Conservation (phyloP, 2,329 filamentous ascomycete species). For the Zasmidium citrigriseum region DNA sequence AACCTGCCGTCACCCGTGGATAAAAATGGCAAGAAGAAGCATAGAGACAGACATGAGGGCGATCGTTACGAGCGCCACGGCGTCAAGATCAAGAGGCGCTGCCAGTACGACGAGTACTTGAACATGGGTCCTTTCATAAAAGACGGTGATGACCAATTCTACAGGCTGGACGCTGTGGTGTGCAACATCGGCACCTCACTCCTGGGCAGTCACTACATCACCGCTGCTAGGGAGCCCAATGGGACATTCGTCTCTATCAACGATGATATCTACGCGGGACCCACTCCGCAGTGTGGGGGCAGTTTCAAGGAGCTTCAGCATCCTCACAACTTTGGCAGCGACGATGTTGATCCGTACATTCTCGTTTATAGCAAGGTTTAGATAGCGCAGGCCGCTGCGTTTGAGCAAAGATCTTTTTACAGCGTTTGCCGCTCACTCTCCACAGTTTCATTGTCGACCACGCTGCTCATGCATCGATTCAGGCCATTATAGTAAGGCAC, state of each 20-base stretch:
- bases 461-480: too few relatives aligned
- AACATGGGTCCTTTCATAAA: slow-evolving; percentile 1
- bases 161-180: slow-evolving; percentile 15
- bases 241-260: slow-evolving; percentile 4
- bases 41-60: too few relatives aligned
- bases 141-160: slow-evolving; percentile 6
- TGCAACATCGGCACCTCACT: slow-evolving; percentile 4
- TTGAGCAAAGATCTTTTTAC: too few relatives aligned
- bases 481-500: too few relatives aligned
- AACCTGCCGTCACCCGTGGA: neutral
- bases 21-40: too few relatives aligned
- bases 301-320: slow-evolving; percentile 3
- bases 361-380: slow-evolving; percentile 8
- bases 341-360: neutral
- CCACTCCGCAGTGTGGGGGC: neutral
- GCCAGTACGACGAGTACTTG: slow-evolving; percentile 1
- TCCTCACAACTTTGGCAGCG: neutral
- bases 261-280: slow-evolving; percentile 2
- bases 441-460: too few relatives aligned
- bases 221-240: slow-evolving; percentile 5
- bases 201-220: slow-evolving; percentile 8
- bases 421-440: too few relatives aligned
- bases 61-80: too few relatives aligned
- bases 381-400: neutral
- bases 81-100: neutral